Conservation (phyloP, 2,329 filamentous ascomycete genomes). For the Botrytis paeoniae region DNA sequence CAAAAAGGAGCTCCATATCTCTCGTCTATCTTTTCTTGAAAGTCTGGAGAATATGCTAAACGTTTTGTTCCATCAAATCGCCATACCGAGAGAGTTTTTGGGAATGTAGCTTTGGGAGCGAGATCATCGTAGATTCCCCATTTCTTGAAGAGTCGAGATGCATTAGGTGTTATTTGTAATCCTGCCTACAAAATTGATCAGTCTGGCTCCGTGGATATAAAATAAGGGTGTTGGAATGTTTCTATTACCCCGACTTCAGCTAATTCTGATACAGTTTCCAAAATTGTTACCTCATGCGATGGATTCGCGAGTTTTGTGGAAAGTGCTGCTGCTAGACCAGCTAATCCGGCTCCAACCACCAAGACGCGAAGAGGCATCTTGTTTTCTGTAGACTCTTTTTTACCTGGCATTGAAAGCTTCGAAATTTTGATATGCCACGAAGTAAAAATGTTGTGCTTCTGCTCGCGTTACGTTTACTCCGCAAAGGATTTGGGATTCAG, state of each 20-base stretch:
- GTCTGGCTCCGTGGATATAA: neutral
- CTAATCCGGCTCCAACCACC: constrained; percentile 45
- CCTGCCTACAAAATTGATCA: constrained; percentile 28
- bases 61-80: constrained; percentile 48
- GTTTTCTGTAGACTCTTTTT: neutral
- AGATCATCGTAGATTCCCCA: constrained; percentile 34
- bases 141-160: constrained; percentile 33
- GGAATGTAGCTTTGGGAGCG: constrained; percentile 38
- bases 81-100: constrained; percentile 49
- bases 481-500: neutral
- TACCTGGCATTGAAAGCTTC: neutral
- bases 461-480: neutral
- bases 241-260: constrained; percentile 40
- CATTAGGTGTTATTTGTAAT: constrained; percentile 36
- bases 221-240: neutral
- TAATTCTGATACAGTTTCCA: constrained; percentile 43
- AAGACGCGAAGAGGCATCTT: constrained; percentile 38
- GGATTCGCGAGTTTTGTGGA: constrained; percentile 38
- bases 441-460: neutral
- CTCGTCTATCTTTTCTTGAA: constrained; percentile 30
- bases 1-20: constrained; percentile 40
- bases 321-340: constrained; percentile 42
- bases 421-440: neutral
- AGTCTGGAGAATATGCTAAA: constrained; percentile 31
- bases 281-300: constrained; percentile 43